Conservation (phyloP, 192 early-diverging fungal genomes). For the Podila clonocystis region DNA sequence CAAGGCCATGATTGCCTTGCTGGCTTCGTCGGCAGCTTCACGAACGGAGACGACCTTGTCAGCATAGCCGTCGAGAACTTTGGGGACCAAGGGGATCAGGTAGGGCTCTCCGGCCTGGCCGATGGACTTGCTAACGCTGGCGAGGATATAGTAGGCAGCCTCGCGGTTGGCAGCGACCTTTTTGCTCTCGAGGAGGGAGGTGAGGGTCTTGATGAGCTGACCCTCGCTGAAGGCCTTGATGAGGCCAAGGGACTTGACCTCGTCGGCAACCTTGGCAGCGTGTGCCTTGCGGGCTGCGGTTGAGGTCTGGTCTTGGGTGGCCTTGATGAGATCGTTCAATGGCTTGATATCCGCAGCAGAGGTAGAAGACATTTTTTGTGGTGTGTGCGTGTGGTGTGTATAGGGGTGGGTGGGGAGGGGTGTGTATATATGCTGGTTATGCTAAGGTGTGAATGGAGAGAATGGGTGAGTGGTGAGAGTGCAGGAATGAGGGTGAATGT, state of each 20-base stretch:
- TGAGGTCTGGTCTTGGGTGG: conserved; percentile 36
- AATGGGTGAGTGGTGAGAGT: conserved; percentile 1
- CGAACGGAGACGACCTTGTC: conserved; percentile 59
- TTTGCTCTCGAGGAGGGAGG: conserved; percentile 71
- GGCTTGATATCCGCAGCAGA: conserved; percentile 11
- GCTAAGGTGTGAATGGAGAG: conserved; percentile 4
- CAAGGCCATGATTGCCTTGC: conserved; percentile 53
- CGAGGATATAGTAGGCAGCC: conserved; percentile 65
- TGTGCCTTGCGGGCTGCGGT: conserved; percentile 20
- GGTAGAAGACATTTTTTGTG: background rate
- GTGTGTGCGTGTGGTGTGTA: conserved; percentile 1
- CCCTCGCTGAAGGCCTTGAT: conserved; percentile 62
- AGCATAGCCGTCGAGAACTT: conserved; percentile 68
- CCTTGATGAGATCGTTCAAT: conserved; percentile 54
- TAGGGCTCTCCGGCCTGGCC: conserved; percentile 73
- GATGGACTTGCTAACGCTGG: conserved; percentile 62
- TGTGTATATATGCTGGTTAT: background rate
- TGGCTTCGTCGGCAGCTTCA: conserved; percentile 52
- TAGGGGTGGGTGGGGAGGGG: background rate
- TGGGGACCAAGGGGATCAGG: conserved; percentile 67
- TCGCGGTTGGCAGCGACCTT: conserved; percentile 68
- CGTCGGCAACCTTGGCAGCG: conserved; percentile 60
- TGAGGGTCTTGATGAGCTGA: conserved; percentile 65
- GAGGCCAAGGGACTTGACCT: conserved; percentile 66
- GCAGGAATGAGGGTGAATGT: conserved; percentile 4